Conservation (phyloP, 108 stramenopile genomes). For the Nannochloropsis gaditana region DNA sequence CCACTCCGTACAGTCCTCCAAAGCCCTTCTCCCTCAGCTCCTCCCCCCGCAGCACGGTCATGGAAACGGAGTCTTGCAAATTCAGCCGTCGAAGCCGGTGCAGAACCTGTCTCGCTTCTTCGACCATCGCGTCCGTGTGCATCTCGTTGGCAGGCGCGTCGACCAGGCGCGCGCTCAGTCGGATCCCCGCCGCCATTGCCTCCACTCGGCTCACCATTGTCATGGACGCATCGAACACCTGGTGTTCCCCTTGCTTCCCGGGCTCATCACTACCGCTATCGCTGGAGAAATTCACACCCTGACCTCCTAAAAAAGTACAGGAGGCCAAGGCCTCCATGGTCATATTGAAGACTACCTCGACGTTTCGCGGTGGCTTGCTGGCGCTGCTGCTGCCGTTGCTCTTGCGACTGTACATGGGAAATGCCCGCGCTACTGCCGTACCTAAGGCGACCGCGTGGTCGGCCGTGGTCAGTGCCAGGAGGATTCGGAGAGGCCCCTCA, state of each 20-base stretch:
- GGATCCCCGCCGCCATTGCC: constrained; percentile 57
- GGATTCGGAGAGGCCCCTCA: constrained; percentile 28
- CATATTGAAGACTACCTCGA: constrained; percentile 24
- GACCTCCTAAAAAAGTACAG: constrained; percentile 45
- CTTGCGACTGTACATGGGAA: constrained; percentile 44
- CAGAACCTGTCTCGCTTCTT: constrained; percentile 51
- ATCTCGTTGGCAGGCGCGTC: constrained; percentile 68
- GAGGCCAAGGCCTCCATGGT: constrained; percentile 47
- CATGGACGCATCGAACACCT: constrained; percentile 35
- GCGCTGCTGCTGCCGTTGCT: constrained; percentile 18
- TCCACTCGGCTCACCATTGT: constrained; percentile 23
- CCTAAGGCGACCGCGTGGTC: constrained; percentile 42
- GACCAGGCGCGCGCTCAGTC: constrained; percentile 62
- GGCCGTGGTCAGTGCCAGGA: constrained; percentile 41
- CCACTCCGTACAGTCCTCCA: constrained; percentile 73
- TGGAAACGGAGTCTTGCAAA: constrained; percentile 47
- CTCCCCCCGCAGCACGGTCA: constrained; percentile 65
- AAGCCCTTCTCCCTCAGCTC: constrained; percentile 66
- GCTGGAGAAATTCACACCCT: neutral
- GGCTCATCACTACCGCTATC: neutral
- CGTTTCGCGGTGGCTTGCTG: constrained; percentile 31
- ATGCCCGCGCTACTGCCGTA: constrained; percentile 47
- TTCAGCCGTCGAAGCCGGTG: constrained; percentile 34
- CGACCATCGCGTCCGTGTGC: constrained; percentile 61
- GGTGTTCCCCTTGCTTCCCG: constrained; percentile 29